Percentiles rank a stretch among this genome's conserved stretches.
Evolutionary conservation across 1,284 basidiomycete species (phyloP).

Genomic region (Chiua sp.): DNA sequence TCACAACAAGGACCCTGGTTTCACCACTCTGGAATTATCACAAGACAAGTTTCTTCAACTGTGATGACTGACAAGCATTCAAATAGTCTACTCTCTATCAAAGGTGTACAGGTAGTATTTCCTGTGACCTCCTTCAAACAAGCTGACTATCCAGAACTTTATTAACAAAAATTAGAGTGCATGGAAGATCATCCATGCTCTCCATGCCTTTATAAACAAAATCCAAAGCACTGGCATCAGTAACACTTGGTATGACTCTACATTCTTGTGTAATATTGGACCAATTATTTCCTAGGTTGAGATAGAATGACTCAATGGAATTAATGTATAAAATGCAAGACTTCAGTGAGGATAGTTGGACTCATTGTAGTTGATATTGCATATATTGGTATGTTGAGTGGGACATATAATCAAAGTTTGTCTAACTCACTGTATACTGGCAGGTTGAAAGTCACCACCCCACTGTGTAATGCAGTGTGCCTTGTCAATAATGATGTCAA

Average conservation of each 20-base stretch:
- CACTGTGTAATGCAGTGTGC: conserved; percentile 37
- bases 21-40: conserved; percentile 9
- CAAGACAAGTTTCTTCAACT: neutral
- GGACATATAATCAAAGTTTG: conserved; percentile 2
- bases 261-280: conserved; percentile 5
- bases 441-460: conserved; percentile 16
- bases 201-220: conserved; percentile 1
- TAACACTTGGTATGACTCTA: neutral
- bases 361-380: conserved; percentile 6
- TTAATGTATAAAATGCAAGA: conserved; percentile 7
- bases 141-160: neutral
- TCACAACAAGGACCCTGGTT: conserved; percentile 15
- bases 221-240: neutral
- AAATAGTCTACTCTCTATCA: neutral
- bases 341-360: neutral
- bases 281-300: conserved; percentile 16
- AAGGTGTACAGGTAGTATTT: conserved; percentile 2
- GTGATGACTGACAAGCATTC: neutral
- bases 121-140: neutral
- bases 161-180: neutral
- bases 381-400: conserved; percentile 6
- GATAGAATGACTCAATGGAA: neutral
- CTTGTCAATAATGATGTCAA: conserved; percentile 40
- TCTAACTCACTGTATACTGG: conserved; percentile 9
- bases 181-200: neutral